These are phyloP conservation scores for Penicillium olsonii DNA, from an alignment of 2,329 filamentous ascomycete genomes.

Conservation along the genomic window DNA sequence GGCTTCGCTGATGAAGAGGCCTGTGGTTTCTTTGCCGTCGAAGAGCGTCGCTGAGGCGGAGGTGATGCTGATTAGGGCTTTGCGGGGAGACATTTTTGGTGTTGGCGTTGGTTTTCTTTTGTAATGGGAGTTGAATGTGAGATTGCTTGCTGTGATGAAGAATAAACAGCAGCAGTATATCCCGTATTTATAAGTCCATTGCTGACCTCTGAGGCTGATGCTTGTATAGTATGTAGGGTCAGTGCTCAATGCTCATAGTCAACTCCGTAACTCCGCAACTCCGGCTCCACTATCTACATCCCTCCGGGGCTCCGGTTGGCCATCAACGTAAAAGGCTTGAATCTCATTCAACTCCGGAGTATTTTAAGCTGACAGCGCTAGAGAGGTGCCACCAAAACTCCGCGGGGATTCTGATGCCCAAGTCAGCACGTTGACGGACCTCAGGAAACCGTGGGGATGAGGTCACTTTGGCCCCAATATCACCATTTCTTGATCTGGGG, in stretches of 20 bases:
- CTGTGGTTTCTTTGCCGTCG: slow-evolving; percentile 43
- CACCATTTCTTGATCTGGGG: too few species aligned
- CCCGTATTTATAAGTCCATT: slow-evolving; percentile 5
- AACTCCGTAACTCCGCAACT: slow-evolving; percentile 5
- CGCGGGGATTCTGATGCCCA: too few species aligned
- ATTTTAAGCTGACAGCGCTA: too few species aligned
- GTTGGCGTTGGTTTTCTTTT: background rate
- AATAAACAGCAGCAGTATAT: background rate
- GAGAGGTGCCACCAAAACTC: too few species aligned
- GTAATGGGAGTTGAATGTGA: background rate
- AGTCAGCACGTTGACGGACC: too few species aligned
- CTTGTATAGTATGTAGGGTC: background rate
- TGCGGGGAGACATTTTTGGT: slow-evolving; percentile 29
- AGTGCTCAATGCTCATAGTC: background rate
- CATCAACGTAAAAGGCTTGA: background rate
- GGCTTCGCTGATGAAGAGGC: slow-evolving; percentile 52
- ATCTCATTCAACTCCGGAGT: too few species aligned
- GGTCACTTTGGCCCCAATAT: too few species aligned
- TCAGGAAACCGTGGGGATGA: too few species aligned
- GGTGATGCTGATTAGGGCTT: slow-evolving; percentile 47
- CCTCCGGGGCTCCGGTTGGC: slow-evolving; percentile 3
- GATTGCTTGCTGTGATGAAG: background rate
- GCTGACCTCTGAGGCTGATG: background rate
- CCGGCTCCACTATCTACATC: background rate
- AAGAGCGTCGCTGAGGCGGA: slow-evolving; percentile 46